Evolutionary conservation across 352 stramenopile genomes (phyloP).

Genomic region (Globisporangium spinosum): DNA sequence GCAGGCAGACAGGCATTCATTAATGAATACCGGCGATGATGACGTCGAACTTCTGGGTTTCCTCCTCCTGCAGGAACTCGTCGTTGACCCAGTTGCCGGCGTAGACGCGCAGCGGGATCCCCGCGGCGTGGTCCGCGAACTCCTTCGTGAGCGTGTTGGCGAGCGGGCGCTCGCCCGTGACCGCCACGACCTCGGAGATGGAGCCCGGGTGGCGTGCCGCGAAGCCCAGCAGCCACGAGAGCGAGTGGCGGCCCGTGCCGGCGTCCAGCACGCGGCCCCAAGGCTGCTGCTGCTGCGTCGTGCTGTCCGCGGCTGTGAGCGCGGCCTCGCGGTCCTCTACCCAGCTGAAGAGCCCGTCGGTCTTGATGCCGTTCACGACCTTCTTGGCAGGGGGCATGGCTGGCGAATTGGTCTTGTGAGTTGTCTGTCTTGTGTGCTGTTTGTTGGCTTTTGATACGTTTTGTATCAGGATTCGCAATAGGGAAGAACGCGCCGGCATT

Average conservation of each 20-base stretch:
- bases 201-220: conserved; percentile 21
- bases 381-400: conserved; percentile 21
- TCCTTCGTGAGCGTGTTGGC: conserved; percentile 38
- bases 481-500: too few relatives aligned
- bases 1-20: not conserved
- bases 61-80: conserved; percentile 55
- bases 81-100: conserved; percentile 74
- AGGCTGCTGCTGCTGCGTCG: conserved; percentile 14
- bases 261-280: conserved; percentile 85
- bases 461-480: not conserved
- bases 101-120: conserved; percentile 37
- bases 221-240: conserved; percentile 79
- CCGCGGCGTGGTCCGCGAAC: conserved; percentile 33
- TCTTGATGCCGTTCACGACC: conserved; percentile 25
- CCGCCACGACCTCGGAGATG: conserved; percentile 49
- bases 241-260: conserved; percentile 87
- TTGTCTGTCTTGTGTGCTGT: not conserved
- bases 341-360: conserved; percentile 72
- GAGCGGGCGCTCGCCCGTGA: conserved; percentile 66
- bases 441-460: not conserved
- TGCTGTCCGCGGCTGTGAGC: conserved; percentile 4
- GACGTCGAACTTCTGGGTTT: conserved; percentile 62
- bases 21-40: conserved; percentile 51
- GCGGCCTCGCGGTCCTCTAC: conserved; percentile 58
- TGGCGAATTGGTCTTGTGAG: not conserved